phyloP scores from a whole-genome alignment of 208 protist genomes.

The Naegleria lovaniensis region DNA sequence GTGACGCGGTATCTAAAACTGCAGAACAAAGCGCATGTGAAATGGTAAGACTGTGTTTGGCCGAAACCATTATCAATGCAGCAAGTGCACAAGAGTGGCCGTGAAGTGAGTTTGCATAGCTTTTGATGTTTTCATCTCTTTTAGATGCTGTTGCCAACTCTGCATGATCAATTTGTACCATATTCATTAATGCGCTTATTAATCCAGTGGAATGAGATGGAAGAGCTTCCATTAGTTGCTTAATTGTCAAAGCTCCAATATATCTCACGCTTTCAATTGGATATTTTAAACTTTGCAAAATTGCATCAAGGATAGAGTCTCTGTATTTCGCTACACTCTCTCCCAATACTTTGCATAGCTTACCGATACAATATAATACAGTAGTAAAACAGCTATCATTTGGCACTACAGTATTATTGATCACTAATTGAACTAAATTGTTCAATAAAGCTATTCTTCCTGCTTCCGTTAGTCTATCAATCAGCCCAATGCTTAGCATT shows the following conservation, averaged over 20 bases:
- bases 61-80: background rate
- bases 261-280: background rate
- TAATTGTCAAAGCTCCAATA: background rate
- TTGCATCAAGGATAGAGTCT: constrained; percentile 10
- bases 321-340: background rate
- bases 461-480: background rate
- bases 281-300: background rate
- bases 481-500: background rate
- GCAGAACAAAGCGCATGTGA: constrained; percentile 6
- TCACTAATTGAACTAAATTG: background rate
- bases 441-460: background rate
- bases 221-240: background rate
- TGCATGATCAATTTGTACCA: constrained; percentile 27
- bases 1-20: background rate
- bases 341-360: background rate
- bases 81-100: background rate
- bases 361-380: background rate
- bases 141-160: background rate
- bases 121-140: background rate
- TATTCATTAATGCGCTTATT: background rate
- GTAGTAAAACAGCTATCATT: background rate
- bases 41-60: background rate
- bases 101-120: background rate
- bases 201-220: background rate
- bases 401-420: background rate